A percentile compares a stretch with the other conserved stretches of the same genome.
These are phyloP conservation scores for Luvunga scandens DNA, from an alignment of 345 rosid species.

Conservation along the genomic window DNA sequence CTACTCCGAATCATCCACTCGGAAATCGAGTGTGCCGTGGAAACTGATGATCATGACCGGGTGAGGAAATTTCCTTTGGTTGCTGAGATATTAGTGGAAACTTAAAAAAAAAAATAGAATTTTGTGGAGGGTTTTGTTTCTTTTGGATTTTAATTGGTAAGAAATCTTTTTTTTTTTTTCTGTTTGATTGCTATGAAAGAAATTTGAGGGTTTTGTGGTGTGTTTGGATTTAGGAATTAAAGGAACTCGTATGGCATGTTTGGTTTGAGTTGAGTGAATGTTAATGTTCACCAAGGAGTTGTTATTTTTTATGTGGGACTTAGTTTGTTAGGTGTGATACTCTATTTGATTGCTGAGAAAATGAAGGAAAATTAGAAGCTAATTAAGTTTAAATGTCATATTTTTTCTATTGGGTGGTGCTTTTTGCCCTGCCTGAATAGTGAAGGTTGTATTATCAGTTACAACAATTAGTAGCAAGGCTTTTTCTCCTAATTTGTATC, in stretches of 20 bases:
- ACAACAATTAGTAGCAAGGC: background rate
- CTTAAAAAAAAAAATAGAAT: too few species aligned
- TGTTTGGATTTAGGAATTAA: background rate
- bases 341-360: background rate
- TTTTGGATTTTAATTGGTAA: too few species aligned
- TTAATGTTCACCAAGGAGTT: background rate
- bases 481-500: background rate
- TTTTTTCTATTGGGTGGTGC: background rate
- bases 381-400: background rate
- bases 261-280: background rate
- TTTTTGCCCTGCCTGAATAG: background rate
- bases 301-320: background rate
- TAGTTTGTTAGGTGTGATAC: background rate
- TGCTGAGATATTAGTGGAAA: too few species aligned
- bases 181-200: background rate
- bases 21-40: slow-evolving; percentile 63
- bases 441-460: background rate
- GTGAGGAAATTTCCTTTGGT: slow-evolving; percentile 22
- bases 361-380: background rate
- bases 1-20: slow-evolving; percentile 62
- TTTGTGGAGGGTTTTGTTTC: too few species aligned
- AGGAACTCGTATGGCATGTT: background rate
- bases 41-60: slow-evolving; percentile 51
- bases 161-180: background rate
- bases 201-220: background rate